These are phyloP conservation scores for Cercospora berteroae DNA, from an alignment of 2,329 filamentous ascomycete species.

Conservation along the genomic window DNA sequence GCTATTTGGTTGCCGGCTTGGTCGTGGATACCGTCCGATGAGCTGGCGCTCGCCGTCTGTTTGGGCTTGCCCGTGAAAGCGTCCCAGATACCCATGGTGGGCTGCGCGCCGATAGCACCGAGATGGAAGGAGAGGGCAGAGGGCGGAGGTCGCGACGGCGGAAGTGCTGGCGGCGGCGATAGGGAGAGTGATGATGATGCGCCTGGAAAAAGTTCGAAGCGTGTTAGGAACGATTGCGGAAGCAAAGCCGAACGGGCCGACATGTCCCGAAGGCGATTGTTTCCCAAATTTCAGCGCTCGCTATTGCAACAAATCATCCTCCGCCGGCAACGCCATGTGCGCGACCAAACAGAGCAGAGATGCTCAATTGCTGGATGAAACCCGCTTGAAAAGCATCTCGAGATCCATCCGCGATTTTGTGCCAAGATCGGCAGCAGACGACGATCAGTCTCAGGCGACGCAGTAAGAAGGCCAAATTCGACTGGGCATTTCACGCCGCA, in stretches of 20 bases:
- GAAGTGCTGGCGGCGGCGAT: conserved; percentile 6
- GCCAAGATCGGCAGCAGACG: conserved; percentile 4
- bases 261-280: neutral
- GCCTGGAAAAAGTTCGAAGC: conserved; percentile 6
- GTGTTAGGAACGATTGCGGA: neutral
- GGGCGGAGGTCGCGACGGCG: conserved; percentile 4
- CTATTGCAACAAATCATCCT: neutral
- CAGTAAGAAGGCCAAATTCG: conserved; percentile 25
- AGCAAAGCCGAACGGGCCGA: conserved; percentile 8
- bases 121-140: conserved; percentile 17
- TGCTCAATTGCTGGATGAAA: conserved; percentile 16
- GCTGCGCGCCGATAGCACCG: conserved; percentile 2
- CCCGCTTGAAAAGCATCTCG: conserved; percentile 19
- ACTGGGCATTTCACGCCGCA: neutral
- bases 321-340: neutral
- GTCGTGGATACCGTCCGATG: conserved; percentile 46
- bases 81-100: conserved; percentile 59
- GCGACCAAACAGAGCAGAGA: neutral
- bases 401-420: conserved; percentile 21
- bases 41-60: conserved; percentile 43
- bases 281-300: neutral
- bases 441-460: conserved; percentile 15
- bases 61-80: conserved; percentile 56
- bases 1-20: conserved; percentile 22
- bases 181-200: conserved; percentile 8